Percentiles rank a stretch among this genome's conserved stretches.
Conservation (phyloP, 2,329 filamentous ascomycete genomes). For the Penicillium sp. region DNA sequence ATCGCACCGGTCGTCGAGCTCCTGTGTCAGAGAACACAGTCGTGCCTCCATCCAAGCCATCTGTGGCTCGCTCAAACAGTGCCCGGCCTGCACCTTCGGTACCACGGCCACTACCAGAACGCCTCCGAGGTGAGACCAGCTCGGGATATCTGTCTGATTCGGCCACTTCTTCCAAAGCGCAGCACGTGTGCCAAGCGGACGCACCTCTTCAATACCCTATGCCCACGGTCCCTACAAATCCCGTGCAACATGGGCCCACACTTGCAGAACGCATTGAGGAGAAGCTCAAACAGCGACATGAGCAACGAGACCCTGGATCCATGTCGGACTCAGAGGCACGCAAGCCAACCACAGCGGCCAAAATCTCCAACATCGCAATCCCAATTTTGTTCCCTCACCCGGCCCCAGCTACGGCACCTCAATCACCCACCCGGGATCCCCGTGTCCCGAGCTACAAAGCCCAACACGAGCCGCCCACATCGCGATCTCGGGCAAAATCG, state of each 20-base stretch:
- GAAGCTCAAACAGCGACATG: slow-evolving; percentile 34
- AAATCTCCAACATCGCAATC: slow-evolving; percentile 4
- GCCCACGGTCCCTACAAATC: slow-evolving; percentile 3
- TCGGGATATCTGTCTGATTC: slow-evolving; percentile 29
- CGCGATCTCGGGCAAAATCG: slow-evolving; percentile 12
- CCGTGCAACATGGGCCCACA: slow-evolving; percentile 14
- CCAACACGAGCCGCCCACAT: slow-evolving; percentile 5
- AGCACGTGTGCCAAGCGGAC: slow-evolving; percentile 1
- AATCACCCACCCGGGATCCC: slow-evolving; percentile 11
- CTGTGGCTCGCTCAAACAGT: slow-evolving; percentile 24
- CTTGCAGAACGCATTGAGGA: slow-evolving; percentile 38
- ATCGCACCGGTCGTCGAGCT: slow-evolving; percentile 12
- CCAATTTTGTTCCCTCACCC: neutral
- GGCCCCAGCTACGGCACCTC: slow-evolving; percentile 3
- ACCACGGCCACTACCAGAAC: slow-evolving; percentile 4
- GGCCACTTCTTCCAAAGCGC: slow-evolving; percentile 8
- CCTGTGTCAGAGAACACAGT: slow-evolving; percentile 5
- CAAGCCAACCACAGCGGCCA: neutral
- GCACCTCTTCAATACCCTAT: neutral
- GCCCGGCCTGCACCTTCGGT: slow-evolving; percentile 13
- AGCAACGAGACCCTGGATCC: slow-evolving; percentile 23
- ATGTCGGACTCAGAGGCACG: slow-evolving; percentile 16
- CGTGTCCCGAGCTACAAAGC: slow-evolving; percentile 1
- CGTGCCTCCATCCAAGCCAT: neutral
- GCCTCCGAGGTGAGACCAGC: slow-evolving; percentile 12